Base-by-base conservation (phyloP, 371 early-diverging fungal genomes). In the Mucor lusitanicus region DNA sequence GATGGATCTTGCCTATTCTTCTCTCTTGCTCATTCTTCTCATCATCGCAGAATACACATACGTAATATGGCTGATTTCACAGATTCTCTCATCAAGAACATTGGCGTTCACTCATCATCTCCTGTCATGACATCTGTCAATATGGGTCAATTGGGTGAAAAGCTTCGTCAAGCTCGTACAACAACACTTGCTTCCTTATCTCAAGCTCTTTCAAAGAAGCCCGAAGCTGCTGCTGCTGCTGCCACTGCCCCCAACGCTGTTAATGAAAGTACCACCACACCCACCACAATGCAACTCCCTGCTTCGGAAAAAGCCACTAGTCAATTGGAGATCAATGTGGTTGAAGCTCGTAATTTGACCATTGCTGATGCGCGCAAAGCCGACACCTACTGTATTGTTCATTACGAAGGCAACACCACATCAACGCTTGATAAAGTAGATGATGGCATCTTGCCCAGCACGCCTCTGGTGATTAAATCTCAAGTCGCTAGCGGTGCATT, bases 371-470 rank as follows among this genome's bases (percentile, higher is more conserved):
- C 81, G 15, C 65, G 63, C 3, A 73, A 78, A 55, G 59, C 79
- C n/a, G 72, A 82, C 21, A 78, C 83, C 0, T 86, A 81, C 58
- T 84, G 86, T 48, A 65, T 84, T 35, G 70, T 86, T 6, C 77
- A 83, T 35, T 86, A 79, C 48, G 81, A 86, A 37, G 82, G 77
- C 25, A 81, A 78, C 23, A 75, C 71, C 17, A 64, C 80, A 21
- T 78, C 79, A 27, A 86, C 85, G 1, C 72, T 71, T 13, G 73
- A 83, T 46, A 30, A 59, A 62, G 69, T 15, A 19, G 67, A 67
- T 28, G 71, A 37, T 61, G 71, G 13, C 61, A 60, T 53, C 21
- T 42, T 54, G 58, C 65, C 63, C 7, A 33, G 15, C 59, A 59
- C 25, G 4, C 59, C 57, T 33, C 46, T 48, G 1, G 27, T 40